Evolutionary conservation across 768 basidiomycete species (phyloP), one percentile per base, ranked within the genome.

Genomic region (Pleurotus ostreatus): DNA sequence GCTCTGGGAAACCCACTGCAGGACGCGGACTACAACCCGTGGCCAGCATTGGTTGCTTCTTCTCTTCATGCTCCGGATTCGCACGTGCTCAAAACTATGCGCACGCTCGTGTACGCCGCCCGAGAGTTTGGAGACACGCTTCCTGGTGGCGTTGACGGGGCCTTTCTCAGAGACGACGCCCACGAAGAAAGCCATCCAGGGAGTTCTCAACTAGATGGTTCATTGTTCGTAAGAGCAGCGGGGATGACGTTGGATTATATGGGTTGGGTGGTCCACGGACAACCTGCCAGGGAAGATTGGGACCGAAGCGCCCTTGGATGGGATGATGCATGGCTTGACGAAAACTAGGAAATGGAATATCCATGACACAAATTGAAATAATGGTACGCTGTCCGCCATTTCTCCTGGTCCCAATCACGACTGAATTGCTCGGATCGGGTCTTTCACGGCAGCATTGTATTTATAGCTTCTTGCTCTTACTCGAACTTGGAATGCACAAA

Each of bases 241-340:
- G 83, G 83, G 0, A 72, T 82, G 30, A 59, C 83, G 67, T 75
- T 82, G 77, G 71, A 83, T 46, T 76, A 69, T 11, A 65, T 84
- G 60, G 81, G 84, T 0, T 85, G 83, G 84, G 76, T 78, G 1
- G 63, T 70, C 6, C 69, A 78, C 67, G 83, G 83, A 3, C 76
- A 85, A 64, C 57, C 67, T 41, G 74, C 68, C 40, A 76, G 78
- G 15, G 41, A 62, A 1, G 55, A 61, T 34, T 85, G 85, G 85
- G 83, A 85, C 66, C 57, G 75, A 25, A 81, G 78, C 64, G 82
- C 74, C 2, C 67, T 84, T 40, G 83, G 82, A 0, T 85, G 83
- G 81, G 81, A 84, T 56, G 81, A 75, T 7, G 80, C 82, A 9
- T 85, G 83, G 84, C 39, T 38, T 22, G 40, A 39, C 40, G 51